Conservation (phyloP, 2,329 filamentous ascomycete genomes). For the Sphaerostilbella broomeana region DNA sequence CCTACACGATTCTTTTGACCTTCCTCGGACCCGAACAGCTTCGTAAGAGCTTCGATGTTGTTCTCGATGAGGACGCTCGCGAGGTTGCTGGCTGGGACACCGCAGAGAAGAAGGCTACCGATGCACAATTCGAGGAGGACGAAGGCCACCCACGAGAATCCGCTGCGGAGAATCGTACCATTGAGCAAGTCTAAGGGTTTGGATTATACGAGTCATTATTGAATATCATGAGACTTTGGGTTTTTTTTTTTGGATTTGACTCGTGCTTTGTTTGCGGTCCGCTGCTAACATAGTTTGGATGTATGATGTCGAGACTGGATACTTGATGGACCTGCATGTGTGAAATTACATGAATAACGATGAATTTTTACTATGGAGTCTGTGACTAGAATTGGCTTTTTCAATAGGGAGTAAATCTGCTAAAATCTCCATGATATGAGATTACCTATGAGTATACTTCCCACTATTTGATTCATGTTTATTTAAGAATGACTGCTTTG, state of each 20-base stretch:
- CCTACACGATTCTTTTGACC: slow-evolving; percentile 54
- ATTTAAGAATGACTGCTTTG: no score
- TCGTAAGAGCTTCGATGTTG: slow-evolving; percentile 44
- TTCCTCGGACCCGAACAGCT: slow-evolving; percentile 55
- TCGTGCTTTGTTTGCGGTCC: no score
- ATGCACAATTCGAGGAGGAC: slow-evolving; percentile 3
- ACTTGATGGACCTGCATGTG: no score
- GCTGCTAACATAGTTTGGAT: no score
- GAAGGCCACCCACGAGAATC: slow-evolving; percentile 6
- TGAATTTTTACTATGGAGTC: no score
- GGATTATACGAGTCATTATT: background rate
- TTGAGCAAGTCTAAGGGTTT: slow-evolving; percentile 6
- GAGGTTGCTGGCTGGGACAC: slow-evolving; percentile 39
- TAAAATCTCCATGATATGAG: no score
- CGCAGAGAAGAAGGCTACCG: slow-evolving; percentile 16
- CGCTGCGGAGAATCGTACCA: slow-evolving; percentile 5
- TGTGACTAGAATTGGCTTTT: no score
- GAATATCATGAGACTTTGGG: background rate
- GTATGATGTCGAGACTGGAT: no score
- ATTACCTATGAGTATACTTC: no score
- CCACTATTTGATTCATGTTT: no score
- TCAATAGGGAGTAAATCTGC: no score
- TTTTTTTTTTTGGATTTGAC: background rate
- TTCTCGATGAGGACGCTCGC: slow-evolving; percentile 38
- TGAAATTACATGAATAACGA: no score